Percentiles rank a stretch among this genome's conserved stretches.
Evolutionary conservation across 2,329 filamentous ascomycete species (phyloP).

Genomic region (Exophiala spinifera): DNA sequence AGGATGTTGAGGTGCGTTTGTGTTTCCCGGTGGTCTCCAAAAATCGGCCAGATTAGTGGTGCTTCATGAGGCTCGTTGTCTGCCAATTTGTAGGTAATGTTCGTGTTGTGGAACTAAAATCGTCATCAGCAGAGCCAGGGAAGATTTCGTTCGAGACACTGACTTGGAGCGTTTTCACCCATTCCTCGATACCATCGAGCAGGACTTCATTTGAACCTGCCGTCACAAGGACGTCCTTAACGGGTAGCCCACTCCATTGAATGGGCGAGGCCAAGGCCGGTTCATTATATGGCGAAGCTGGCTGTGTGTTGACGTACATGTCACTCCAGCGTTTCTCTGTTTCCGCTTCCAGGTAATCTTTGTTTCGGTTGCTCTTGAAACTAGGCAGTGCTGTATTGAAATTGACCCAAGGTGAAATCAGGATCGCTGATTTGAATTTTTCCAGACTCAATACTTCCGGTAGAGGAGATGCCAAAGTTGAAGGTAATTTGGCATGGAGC

Average conservation of each 20-base stretch:
- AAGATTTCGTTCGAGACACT: constrained; percentile 34
- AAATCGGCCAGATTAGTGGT: constrained; percentile 38
- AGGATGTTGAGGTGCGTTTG: constrained; percentile 38
- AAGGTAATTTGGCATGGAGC: constrained; percentile 46
- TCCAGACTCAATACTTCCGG: background rate
- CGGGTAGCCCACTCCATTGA: constrained; percentile 54
- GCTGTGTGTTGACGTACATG: constrained; percentile 45
- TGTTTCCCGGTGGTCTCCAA: constrained; percentile 37
- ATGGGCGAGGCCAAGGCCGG: constrained; percentile 46
- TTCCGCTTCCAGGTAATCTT: constrained; percentile 48
- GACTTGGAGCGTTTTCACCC: constrained; percentile 47
- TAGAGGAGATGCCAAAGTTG: constrained; percentile 39
- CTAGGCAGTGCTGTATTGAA: constrained; percentile 46
- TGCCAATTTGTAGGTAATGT: constrained; percentile 36
- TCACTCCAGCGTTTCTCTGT: constrained; percentile 46
- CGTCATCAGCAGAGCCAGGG: no score
- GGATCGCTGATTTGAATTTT: constrained; percentile 48
- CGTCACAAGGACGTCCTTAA: constrained; percentile 51
- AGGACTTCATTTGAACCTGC: constrained; percentile 57
- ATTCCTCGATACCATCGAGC: constrained; percentile 53
- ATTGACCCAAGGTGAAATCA: constrained; percentile 58
- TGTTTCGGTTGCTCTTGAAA: constrained; percentile 46
- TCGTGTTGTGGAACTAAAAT: constrained; percentile 15
- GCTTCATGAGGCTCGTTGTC: constrained; percentile 41
- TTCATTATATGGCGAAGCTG: constrained; percentile 54